Conservation (phyloP, 202 grass and related monocot genomes). For the Eragrostis tef region DNA sequence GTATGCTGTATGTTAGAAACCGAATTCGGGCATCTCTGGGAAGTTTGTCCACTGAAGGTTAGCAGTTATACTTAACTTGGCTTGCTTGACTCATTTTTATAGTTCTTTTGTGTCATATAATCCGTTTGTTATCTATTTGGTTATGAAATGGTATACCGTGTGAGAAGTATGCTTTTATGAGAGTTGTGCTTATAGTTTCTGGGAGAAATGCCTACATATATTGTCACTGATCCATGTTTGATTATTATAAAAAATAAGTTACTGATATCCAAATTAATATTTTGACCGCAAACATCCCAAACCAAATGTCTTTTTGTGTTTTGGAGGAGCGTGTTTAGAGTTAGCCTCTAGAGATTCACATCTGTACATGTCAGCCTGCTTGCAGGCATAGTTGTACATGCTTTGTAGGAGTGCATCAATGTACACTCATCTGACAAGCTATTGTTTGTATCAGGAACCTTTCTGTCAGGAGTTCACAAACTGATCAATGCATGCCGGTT, state of each 20-base stretch:
- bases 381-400: background rate
- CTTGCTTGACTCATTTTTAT: background rate
- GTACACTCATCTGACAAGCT: slow-evolving; percentile 28
- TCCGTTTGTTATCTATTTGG: slow-evolving; percentile 17
- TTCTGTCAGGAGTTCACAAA: slow-evolving; percentile 68
- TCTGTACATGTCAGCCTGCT: background rate
- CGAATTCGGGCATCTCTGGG: slow-evolving; percentile 77
- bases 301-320: background rate
- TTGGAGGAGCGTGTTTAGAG: background rate
- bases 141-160: slow-evolving; percentile 20
- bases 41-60: slow-evolving; percentile 58
- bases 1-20: slow-evolving; percentile 70
- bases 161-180: slow-evolving; percentile 23
- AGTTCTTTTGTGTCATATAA: background rate
- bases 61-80: slow-evolving; percentile 29
- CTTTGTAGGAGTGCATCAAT: slow-evolving; percentile 1
- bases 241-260: background rate
- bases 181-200: background rate
- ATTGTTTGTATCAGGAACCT: slow-evolving; percentile 58
- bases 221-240: background rate
- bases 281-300: background rate
- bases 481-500: slow-evolving; percentile 72
- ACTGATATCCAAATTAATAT: background rate
- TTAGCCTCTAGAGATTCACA: background rate
- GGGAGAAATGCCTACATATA: background rate